Base-by-base conservation (phyloP, 225 moss, liverwort and hornwort genomes). In the Marchantia polymorpha region DNA sequence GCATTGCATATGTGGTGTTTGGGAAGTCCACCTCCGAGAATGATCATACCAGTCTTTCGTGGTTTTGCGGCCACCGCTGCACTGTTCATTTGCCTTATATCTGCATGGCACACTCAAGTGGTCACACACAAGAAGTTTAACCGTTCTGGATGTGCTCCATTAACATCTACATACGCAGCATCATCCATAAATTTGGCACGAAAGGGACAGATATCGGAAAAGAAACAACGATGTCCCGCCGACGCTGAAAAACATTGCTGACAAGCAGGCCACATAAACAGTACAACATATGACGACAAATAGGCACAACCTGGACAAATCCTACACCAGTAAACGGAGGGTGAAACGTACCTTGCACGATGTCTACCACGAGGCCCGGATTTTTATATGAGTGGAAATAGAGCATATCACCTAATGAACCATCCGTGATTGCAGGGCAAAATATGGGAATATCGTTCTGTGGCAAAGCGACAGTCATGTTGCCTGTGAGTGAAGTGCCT, bases 1-100 rank as follows among this genome's bases (percentile, higher is more conserved):
- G 99, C 95, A 80, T 99, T 99, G 81, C 99, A 95, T 71, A 99
- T 95, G 54, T 99, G 99, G 78, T 99, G 99, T 84, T 99, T 99
- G 20, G 99, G 99, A 52, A 95, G 90, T 46, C 99, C 95, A 39
- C 99, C 99, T 52, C 99, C 99, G 0, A 99, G 88, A 65, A 99
- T 84, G 55, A 99, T 87, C 47, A 95, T 79, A 67, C 99, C 99
- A 0, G 95, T 95, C 88, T 99, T 99, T 10, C 88, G 86, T 65
- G 94, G 93, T 17, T 73, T 12, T 25, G 93, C 90, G 85, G 91
- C 84, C 67, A 91, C 89, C 54, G 92, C 99, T 83, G 93, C 84
- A 73, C 88, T 91, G 74, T 99, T 93, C 78, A 99, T 89, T 16
- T 85, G 90, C 81, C 89, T 86, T 64, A 99, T 93, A 77, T 99